Conservation (phyloP, 352 stramenopile species). For the Globisporangium cederbergense region DNA sequence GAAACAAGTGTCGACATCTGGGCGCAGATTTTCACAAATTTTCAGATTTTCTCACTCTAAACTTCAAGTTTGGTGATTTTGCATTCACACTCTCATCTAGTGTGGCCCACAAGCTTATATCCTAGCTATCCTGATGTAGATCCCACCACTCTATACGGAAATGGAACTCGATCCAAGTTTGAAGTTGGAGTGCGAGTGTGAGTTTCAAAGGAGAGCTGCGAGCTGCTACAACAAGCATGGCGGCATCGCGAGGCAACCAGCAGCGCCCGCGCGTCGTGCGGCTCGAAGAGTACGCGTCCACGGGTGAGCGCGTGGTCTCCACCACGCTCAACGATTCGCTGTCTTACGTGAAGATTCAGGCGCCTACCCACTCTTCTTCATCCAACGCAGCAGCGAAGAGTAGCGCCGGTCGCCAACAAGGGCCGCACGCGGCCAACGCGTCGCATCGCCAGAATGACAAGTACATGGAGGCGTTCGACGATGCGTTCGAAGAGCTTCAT, state of each 20-base stretch:
- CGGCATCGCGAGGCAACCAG: neutral
- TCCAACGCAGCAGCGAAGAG: neutral
- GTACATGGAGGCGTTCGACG: slow-evolving; percentile 72
- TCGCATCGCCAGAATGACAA: slow-evolving; percentile 67
- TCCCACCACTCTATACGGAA: neutral
- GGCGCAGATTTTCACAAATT: no score
- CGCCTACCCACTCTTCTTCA: neutral
- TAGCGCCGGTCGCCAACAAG: slow-evolving; percentile 3
- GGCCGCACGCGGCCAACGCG: slow-evolving; percentile 26
- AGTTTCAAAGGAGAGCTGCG: neutral
- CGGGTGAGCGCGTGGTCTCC: slow-evolving; percentile 20
- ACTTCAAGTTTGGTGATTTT: no score
- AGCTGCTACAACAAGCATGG: neutral
- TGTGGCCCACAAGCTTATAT: no score
- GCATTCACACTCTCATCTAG: no score
- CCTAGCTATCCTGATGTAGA: no score
- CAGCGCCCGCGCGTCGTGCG: slow-evolving; percentile 24
- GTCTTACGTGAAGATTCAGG: slow-evolving; percentile 17
- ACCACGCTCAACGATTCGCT: slow-evolving; percentile 16
- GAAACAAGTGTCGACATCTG: no score
- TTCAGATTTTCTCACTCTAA: no score
- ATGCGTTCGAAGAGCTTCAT: slow-evolving; percentile 40
- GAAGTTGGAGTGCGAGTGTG: no score
- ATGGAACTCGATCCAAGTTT: no score
- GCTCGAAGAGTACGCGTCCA: slow-evolving; percentile 67